These are phyloP conservation scores for Penicillium sp. DNA, from an alignment of 2,329 filamentous ascomycete genomes.

Conservation along the genomic window DNA sequence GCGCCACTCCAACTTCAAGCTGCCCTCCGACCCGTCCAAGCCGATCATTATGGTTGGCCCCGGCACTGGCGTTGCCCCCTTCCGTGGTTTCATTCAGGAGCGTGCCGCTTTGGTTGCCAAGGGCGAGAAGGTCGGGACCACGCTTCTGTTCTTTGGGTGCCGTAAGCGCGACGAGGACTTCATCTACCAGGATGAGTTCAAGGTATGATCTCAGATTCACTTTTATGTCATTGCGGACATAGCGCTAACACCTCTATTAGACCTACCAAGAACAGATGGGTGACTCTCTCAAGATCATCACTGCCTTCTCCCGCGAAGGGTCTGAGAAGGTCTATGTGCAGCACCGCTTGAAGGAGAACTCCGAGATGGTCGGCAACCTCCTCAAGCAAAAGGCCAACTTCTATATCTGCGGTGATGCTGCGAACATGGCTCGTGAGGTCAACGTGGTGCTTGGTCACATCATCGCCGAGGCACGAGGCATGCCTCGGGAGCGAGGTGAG, in stretches of 20 bases:
- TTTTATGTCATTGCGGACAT: background rate
- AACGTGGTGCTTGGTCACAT: slow-evolving; percentile 83
- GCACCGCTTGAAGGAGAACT: slow-evolving; percentile 77
- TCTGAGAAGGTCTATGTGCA: slow-evolving; percentile 94
- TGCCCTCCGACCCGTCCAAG: slow-evolving; percentile 89
- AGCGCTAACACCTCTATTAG: slow-evolving; percentile 46
- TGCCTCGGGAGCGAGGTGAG: slow-evolving; percentile 82
- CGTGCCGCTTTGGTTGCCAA: slow-evolving; percentile 73
- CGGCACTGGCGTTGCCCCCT: slow-evolving; percentile 92
- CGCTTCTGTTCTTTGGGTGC: slow-evolving; percentile 92
- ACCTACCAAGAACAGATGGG: slow-evolving; percentile 76
- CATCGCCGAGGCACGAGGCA: slow-evolving; percentile 72
- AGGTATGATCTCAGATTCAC: slow-evolving; percentile 55
- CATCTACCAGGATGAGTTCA: slow-evolving; percentile 85
- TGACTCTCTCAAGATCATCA: slow-evolving; percentile 83
- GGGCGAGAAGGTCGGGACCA: slow-evolving; percentile 78
- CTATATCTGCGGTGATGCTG: slow-evolving; percentile 96
- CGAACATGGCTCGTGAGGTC: slow-evolving; percentile 93
- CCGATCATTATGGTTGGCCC: slow-evolving; percentile 95
- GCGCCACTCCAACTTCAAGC: slow-evolving; percentile 97
- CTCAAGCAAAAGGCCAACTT: slow-evolving; percentile 82
- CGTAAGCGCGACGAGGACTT: slow-evolving; percentile 84
- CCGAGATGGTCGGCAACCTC: slow-evolving; percentile 79
- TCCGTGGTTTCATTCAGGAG: slow-evolving; percentile 93
- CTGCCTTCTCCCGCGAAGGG: slow-evolving; percentile 87